Evolutionary conservation across 1,284 basidiomycete species (phyloP), one percentile per base, ranked within the genome.

Genomic region (Singerocomus inundabilis): DNA sequence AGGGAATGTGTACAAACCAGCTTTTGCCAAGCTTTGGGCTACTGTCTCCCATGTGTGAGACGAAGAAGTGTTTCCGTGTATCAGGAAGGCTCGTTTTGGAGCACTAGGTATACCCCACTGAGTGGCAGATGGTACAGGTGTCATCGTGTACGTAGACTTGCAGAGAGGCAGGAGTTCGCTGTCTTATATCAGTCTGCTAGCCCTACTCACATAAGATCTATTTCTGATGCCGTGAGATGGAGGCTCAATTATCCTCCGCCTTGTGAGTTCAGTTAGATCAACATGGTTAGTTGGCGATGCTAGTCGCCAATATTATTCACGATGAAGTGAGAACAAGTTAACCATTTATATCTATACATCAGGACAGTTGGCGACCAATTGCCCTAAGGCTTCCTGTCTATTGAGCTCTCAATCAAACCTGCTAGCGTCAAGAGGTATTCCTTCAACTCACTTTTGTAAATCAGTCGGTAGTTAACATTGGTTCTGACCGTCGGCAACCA

Each of bases 351-450:
- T 29, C 18, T 18, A 10, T 16, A 29, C n/a, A 30, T 25, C 28
- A 5, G 15, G 15, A 18, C 21, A 13, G 7, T 6, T 3, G 12
- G n/a, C n/a, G n/a, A n/a, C n/a, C n/a, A n/a, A 37, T 28, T 13
- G 16, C 18, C 26, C 63, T 50, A 88, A 49, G 90, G 64, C 43
- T 73, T 75, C 47, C 86, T 74, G 63, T 92, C 89, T 53, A 93
- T 81, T 70, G 87, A 88, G 60, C 87, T 89, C 68, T 90, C 79
- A 49, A 93, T 88, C 25, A 83, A 76, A 29, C 91, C 91, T 16
- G 78, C 81, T 6, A 77, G 60, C 3, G 81, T 88, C 42, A 86
- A 70, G 6, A 85, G 80, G 63, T 92, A 93, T 60, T 92, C 89
- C 67, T 82, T 88, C 52, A 93, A 70, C 53, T 81, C n/a, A n/a